Evolutionary conservation across 371 early-diverging fungal species (phyloP), one percentile per base, ranked within the genome.

Genomic region (Rhizomucor miehei): DNA sequence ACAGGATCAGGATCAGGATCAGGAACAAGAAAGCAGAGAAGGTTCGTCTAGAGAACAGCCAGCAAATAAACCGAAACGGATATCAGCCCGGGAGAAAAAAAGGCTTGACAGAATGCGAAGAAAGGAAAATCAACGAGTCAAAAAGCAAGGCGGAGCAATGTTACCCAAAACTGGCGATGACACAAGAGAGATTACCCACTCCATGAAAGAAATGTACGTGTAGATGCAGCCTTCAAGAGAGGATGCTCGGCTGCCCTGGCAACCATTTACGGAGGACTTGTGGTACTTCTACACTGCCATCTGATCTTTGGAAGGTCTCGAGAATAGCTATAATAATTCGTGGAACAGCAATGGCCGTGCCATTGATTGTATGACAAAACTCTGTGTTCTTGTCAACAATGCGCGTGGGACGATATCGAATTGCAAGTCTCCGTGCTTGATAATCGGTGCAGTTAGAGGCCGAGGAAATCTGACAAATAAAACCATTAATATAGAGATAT

Each of bases 281-380:
- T 6, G 95, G 97, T n/a, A 95, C 68, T 19, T 48, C 48, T 3
- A 93, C 81, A 9, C 84, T 79, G 1, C 93, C 94, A 51, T 91
- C 84, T 11, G 69, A 49, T 23, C 56, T 68, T 67, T 94, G 94
- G 63, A 84, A 86, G 5, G 88, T 90, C 65, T 95, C 97, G 13
- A 96, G 57, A 1, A 96, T 59, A 6, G 95, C 91, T 44, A 94
- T 88, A 29, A 92, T 89, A 17, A 92, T 73, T 3, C 97, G 77
- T 12, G 95, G 95, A 14, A 95, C 86, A 10, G 97, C 97, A 63
- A 90, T 89, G 0, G 94, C 96, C 0, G 97, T 97, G 1, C 94
- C 96, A 63, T 97, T 97, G 12, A 97, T 65, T 0, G 95, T 94
- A 61, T 95, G 95, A 4, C 86, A 94, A 77, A 92, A 93, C 45